Conservation (phyloP, 805 yeast species). For the Candida parachauliodes region DNA sequence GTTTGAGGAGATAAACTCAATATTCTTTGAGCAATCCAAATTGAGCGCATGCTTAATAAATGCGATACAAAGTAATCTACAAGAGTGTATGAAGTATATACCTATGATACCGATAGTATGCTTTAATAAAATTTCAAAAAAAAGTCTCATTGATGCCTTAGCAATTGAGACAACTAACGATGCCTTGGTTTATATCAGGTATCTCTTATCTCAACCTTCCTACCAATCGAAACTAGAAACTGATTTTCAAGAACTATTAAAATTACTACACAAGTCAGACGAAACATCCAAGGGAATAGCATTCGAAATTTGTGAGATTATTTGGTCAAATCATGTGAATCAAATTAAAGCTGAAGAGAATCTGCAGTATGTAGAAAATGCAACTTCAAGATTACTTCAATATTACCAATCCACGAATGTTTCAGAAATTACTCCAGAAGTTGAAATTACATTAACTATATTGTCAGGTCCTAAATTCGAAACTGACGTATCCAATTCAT, state of each 20-base stretch:
- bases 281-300: not conserved
- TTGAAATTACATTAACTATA: constrained; percentile 12
- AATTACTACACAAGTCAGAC: constrained; percentile 13
- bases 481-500: not conserved
- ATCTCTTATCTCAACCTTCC: constrained; percentile 49
- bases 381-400: constrained; percentile 14
- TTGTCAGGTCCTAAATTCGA: constrained; percentile 7
- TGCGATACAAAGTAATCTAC: constrained; percentile 13
- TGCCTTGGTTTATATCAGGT: constrained; percentile 21
- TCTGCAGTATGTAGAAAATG: constrained; percentile 17
- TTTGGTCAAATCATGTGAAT: constrained; percentile 40
- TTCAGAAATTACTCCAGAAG: constrained; percentile 7
- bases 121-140: constrained; percentile 24
- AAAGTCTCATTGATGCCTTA: constrained; percentile 14
- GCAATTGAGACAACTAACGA: constrained; percentile 4
- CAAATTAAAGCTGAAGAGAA: constrained; percentile 31
- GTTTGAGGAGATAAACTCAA: constrained; percentile 24
- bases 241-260: constrained; percentile 23
- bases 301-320: constrained; percentile 24
- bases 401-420: constrained; percentile 7
- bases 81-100: constrained; percentile 3
- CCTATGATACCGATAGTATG: constrained; percentile 48
- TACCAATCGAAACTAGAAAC: constrained; percentile 51
- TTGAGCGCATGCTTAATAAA: constrained; percentile 29
- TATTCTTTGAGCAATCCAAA: constrained; percentile 47